Base-by-base conservation (phyloP, 177 flowering plant species). In the Tripterygium wilfordii region DNA sequence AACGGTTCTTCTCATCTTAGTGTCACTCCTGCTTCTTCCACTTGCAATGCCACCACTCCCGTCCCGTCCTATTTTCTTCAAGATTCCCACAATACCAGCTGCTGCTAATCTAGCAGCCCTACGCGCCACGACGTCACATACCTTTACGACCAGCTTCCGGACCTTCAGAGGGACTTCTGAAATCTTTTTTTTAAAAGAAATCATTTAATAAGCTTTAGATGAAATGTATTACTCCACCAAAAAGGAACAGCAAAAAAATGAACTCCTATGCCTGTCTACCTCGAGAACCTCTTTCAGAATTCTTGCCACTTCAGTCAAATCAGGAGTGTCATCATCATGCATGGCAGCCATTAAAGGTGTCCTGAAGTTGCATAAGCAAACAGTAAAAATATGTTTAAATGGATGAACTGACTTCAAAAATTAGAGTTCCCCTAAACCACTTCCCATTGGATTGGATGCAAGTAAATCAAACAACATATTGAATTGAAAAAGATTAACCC, bases 41-140 rank as follows among this genome's bases (percentile, higher is more conserved):
- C 81, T 61, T 0, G 75, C 35, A 3, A 74, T 56, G 30, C 95
- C 89, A 7, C 84, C 79, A 23, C 71, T 83, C 5, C 96, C 95
- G 56, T 91, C 98, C 51, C 98, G 71, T 2, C 98, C 98, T 14
- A 85, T 79, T 73, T 91, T 91, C 74, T 85, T 91, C 63, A 91
- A 61, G 52, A 91, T 83, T 16, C 96, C 96, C n/a, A 77, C 95
- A 51, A 91, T 78, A 14, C 96, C 98, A 8, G 98, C 98, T 26
- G 98, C 98, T 36, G 85, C 95, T 51, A 91, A 58, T 25, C 98
- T 65, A 17, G 92, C 98, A 44, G 98, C 96, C 54, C 98, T 69
- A 6, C 83, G 75, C 3, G 95, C 78, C 21, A 91, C 88, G 17
- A 76, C 70, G 43, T 91, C 96, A 44, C 92, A 88, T 38, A 85